These are phyloP conservation scores for Larix sibirica DNA, from an alignment of 83 land plant species.

Conservation along the genomic window DNA sequence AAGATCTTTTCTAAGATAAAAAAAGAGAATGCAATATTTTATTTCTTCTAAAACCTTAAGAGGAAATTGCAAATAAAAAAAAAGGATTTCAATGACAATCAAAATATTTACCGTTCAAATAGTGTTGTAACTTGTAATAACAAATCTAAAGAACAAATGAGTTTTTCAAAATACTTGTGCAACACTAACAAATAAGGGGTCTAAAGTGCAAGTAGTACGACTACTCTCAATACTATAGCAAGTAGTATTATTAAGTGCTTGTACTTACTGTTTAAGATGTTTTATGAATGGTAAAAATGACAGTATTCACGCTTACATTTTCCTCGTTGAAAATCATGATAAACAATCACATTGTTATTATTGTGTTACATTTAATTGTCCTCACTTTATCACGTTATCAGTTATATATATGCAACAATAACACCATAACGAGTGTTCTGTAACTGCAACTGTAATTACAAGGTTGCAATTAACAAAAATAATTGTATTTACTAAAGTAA, in stretches of 20 bases:
- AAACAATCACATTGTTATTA: conserved; percentile 11
- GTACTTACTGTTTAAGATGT: too few species aligned
- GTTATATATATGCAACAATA: too few species aligned
- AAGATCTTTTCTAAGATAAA: neutral
- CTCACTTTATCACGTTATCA: too few species aligned
- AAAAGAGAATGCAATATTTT: neutral
- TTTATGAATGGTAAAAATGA: conserved; percentile 18
- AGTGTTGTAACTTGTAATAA: neutral
- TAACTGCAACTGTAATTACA: too few species aligned
- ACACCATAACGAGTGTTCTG: too few species aligned
- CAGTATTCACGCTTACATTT: conserved; percentile 22
- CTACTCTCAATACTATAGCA: too few species aligned
- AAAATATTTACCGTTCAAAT: neutral
- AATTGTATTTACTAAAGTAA: too few species aligned
- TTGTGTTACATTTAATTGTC: too few species aligned
- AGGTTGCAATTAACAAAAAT: too few species aligned
- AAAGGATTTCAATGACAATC: neutral
- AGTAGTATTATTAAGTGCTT: too few species aligned
- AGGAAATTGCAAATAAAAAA: neutral
- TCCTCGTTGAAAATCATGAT: conserved; percentile 21
- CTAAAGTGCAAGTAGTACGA: too few species aligned
- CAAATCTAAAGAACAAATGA: neutral
- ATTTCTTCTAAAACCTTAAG: neutral
- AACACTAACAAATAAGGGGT: neutral
- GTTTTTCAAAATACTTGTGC: conserved; percentile 1